These are phyloP conservation scores for Nemania diffusa DNA, from an alignment of 2,329 filamentous ascomycete genomes.

Conservation along the genomic window DNA sequence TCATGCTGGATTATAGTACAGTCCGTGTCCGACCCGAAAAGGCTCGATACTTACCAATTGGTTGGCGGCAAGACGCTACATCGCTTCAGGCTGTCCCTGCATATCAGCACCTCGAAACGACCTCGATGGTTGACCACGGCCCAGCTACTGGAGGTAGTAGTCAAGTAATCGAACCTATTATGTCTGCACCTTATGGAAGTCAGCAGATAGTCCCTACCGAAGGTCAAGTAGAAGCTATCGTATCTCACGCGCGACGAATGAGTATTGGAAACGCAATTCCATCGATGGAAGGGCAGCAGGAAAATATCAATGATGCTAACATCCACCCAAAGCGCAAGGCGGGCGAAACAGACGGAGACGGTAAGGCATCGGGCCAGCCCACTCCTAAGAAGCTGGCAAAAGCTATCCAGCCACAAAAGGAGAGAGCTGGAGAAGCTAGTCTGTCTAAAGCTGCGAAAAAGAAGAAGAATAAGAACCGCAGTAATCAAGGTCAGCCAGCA, in stretches of 20 bases:
- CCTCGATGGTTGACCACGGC: background rate
- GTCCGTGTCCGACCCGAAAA: conserved; percentile 32
- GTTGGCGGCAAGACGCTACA: conserved; percentile 22
- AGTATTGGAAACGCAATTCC: background rate
- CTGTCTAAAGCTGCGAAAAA: conserved; percentile 22
- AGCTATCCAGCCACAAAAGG: conserved; percentile 2
- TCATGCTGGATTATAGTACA: conserved; percentile 34
- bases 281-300: background rate
- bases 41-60: conserved; percentile 26
- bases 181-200: background rate
- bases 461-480: conserved; percentile 17
- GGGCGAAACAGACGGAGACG: conserved; percentile 6
- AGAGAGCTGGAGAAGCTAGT: background rate
- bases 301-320: background rate
- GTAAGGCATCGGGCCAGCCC: background rate
- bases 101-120: background rate
- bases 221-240: background rate
- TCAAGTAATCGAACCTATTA: background rate
- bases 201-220: background rate
- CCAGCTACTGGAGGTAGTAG: background rate
- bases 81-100: background rate
- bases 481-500: background rate
- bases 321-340: conserved; percentile 31
- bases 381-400: conserved; percentile 24
- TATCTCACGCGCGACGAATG: background rate